phyloP scores from a whole-genome alignment of 257 asterid species.

The Lycium barbarum region DNA sequence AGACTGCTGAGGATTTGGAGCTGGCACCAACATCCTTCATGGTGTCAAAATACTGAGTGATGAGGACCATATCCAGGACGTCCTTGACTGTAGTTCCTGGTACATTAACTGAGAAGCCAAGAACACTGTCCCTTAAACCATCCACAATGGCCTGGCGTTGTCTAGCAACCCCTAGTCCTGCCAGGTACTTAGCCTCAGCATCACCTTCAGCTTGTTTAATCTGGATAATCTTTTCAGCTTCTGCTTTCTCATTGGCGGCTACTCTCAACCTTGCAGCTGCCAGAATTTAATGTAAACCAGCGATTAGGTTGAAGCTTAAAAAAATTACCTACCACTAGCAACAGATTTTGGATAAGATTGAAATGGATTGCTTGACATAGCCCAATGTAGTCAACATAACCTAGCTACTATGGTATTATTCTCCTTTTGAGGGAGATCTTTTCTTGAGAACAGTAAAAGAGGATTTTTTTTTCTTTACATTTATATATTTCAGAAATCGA shows the following conservation, averaged over 20 bases:
- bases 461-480: not conserved
- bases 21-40: slow-evolving; percentile 67
- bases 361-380: not conserved
- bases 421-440: not conserved
- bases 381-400: not conserved
- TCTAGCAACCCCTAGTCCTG: slow-evolving; percentile 65
- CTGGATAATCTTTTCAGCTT: slow-evolving; percentile 64
- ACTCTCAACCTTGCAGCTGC: slow-evolving; percentile 62
- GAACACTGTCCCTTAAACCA: slow-evolving; percentile 61
- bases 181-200: slow-evolving; percentile 59
- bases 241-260: slow-evolving; percentile 62
- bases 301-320: not conserved
- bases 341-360: not conserved
- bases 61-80: slow-evolving; percentile 66
- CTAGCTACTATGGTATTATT: not conserved
- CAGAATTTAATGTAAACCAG: slow-evolving; percentile 18
- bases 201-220: slow-evolving; percentile 68
- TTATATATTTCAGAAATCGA: not conserved
- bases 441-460: not conserved
- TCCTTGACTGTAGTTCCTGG: slow-evolving; percentile 67
- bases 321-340: not conserved
- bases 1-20: slow-evolving; percentile 62
- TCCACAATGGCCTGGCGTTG: slow-evolving; percentile 70
- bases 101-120: slow-evolving; percentile 58
- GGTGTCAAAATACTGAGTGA: slow-evolving; percentile 64